These are phyloP conservation scores for Fragaria iinumae DNA, from an alignment of 306 rosid species.

Conservation along the genomic window DNA sequence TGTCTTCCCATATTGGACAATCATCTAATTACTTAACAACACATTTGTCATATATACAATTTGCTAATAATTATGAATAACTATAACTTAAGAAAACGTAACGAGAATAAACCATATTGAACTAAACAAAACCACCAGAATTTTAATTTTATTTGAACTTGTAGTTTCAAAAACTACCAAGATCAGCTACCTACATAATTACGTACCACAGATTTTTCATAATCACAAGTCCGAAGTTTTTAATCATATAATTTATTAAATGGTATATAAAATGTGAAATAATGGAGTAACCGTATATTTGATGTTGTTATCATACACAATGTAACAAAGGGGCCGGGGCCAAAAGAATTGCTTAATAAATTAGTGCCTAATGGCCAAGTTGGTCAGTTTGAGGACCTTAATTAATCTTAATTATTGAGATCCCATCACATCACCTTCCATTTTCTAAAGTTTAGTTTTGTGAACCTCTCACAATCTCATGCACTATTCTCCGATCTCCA, in stretches of 20 bases:
- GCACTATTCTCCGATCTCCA: slow-evolving; percentile 10
- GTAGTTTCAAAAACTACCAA: not conserved
- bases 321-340: not conserved
- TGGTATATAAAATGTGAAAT: not conserved
- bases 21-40: slow-evolving; percentile 5
- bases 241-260: not conserved
- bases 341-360: not conserved
- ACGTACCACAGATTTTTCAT: no score
- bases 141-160: not conserved
- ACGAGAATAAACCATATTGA: no score
- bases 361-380: slow-evolving; percentile 27
- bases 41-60: not conserved
- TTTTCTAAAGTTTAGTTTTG: slow-evolving; percentile 9
- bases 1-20: slow-evolving; percentile 39
- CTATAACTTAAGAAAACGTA: no score
- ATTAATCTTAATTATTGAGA: slow-evolving; percentile 19
- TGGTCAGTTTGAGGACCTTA: not conserved
- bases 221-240: no score
- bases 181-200: no score
- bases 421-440: slow-evolving; percentile 33
- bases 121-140: no score
- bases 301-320: not conserved
- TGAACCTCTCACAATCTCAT: slow-evolving; percentile 28
- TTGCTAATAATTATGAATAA: no score
- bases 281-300: not conserved